A percentile compares a stretch with the other conserved stretches of the same genome.
Conservation (phyloP, 805 yeast genomes). For the Ogataea methanolica region DNA sequence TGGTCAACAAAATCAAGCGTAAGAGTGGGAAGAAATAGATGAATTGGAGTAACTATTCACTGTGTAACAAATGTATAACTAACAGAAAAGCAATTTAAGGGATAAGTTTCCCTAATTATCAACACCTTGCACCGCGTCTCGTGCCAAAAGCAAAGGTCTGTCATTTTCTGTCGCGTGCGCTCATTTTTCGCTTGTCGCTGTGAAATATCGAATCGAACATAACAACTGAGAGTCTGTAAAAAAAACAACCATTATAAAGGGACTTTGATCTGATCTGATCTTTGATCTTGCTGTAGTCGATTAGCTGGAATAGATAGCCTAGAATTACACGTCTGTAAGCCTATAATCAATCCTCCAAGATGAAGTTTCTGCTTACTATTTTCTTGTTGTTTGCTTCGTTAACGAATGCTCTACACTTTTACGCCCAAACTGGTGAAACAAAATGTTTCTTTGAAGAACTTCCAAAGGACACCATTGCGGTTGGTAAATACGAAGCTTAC, state of each 20-base stretch:
- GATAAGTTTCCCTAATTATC: neutral
- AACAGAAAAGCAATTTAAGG: too few species aligned
- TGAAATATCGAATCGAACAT: too few species aligned
- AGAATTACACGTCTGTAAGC: neutral
- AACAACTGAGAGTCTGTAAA: too few species aligned
- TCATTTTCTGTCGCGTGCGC: neutral
- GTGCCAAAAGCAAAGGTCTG: neutral
- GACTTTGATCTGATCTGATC: neutral
- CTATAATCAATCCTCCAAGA: neutral
- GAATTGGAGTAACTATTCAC: neutral
- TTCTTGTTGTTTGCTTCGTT: conserved; percentile 13
- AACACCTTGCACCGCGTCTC: neutral
- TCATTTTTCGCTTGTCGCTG: neutral
- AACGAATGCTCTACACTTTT: conserved; percentile 63
- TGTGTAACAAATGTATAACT: neutral
- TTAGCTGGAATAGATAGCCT: neutral
- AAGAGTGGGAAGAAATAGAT: neutral
- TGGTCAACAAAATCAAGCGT: conserved; percentile 49
- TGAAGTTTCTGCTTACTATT: conserved; percentile 7
- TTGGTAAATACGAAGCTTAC: conserved; percentile 69
- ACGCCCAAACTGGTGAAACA: conserved; percentile 67
- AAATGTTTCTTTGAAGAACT: conserved; percentile 84
- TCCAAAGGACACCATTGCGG: conserved; percentile 71
- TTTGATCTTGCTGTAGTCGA: neutral
- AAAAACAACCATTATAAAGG: too few species aligned